Conservation (phyloP, 768 basidiomycete species). For the Termitomyces sp. region DNA sequence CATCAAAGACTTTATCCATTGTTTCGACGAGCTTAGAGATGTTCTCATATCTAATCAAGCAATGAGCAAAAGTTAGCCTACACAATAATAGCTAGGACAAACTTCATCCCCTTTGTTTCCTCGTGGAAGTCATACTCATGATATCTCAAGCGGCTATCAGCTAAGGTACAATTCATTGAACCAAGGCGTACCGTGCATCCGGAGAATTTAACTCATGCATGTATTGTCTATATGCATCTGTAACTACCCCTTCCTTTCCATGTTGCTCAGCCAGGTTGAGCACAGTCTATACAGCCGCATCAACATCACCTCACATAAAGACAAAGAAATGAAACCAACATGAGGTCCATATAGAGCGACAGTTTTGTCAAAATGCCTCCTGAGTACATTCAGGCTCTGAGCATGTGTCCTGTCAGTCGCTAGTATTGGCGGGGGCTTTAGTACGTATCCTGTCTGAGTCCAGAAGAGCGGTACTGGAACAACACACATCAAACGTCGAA, state of each 20-base stretch:
- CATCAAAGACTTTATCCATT: slow-evolving; percentile 71
- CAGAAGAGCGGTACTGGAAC: slow-evolving; percentile 82
- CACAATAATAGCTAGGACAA: slow-evolving; percentile 15
- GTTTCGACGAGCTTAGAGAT: slow-evolving; percentile 68
- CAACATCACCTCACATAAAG: neutral
- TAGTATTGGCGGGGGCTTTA: slow-evolving; percentile 84
- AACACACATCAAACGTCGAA: slow-evolving; percentile 4
- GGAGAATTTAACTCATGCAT: slow-evolving; percentile 50
- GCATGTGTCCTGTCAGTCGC: slow-evolving; percentile 65
- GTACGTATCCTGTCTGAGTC: slow-evolving; percentile 81
- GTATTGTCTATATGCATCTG: slow-evolving; percentile 70
- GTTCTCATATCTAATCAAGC: slow-evolving; percentile 72
- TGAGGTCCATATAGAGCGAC: slow-evolving; percentile 71
- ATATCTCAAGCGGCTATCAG: slow-evolving; percentile 41
- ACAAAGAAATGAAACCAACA: slow-evolving; percentile 30
- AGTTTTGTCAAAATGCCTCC: slow-evolving; percentile 67
- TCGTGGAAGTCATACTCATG: slow-evolving; percentile 88
- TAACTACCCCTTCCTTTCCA: slow-evolving; percentile 82
- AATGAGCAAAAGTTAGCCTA: neutral
- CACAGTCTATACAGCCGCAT: slow-evolving; percentile 45
- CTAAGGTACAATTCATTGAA: neutral
- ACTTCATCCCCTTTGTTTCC: slow-evolving; percentile 96
- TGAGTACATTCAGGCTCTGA: slow-evolving; percentile 66
- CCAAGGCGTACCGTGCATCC: slow-evolving; percentile 46
- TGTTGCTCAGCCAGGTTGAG: slow-evolving; percentile 89